Base-by-base conservation (phyloP, 1,284 basidiomycete species). In the Heliocybe sulcata region DNA sequence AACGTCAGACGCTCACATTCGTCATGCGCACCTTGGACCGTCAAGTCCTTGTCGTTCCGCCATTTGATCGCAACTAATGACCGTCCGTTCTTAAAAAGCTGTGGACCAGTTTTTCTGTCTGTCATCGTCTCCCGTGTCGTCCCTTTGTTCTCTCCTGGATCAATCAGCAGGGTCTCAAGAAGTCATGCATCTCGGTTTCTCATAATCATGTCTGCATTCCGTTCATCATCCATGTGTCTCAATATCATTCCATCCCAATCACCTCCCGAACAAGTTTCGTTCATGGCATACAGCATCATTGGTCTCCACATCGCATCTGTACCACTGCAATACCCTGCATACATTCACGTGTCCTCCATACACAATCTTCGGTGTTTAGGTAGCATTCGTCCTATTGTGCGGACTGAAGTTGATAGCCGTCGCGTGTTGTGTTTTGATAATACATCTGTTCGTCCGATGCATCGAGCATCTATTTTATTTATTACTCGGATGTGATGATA, bases 301-400 rank as follows among this genome's bases (percentile, higher is more conserved):
- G 14, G 47, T 26, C 27, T 26, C 23, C 27, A 4, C 47, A 49
- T 49, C 47, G 47, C 47, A 49, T 26, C 25, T 49, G 47, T 49
- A 49, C 10, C 47, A 49, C 47, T 49, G 47, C 20, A 25, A 49
- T 49, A 49, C 47, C 47, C 47, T 42, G 47, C 47, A 49, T 49
- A 22, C 47, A 49, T 49, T 49, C 22, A 6, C 47, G 23, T 49
- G 38, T 42, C n/a, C 29, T 42, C 38, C 16, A 42, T 31, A 31
- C 29, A 20, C 38, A 42, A 42, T 42, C 38, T 9, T 42, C 16
- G 16, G 47, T 49, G 47, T 49, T 49, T 49, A 8, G 47, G 47
- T 49, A 49, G 47, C 25, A 16, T 42, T 16, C 6, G 38, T 42
- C n/a, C 38, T 42, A 42, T 49, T 23, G 47, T 49, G 47, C 47